Base-by-base conservation (phyloP, 768 basidiomycete genomes). In the Phaffia australis region DNA sequence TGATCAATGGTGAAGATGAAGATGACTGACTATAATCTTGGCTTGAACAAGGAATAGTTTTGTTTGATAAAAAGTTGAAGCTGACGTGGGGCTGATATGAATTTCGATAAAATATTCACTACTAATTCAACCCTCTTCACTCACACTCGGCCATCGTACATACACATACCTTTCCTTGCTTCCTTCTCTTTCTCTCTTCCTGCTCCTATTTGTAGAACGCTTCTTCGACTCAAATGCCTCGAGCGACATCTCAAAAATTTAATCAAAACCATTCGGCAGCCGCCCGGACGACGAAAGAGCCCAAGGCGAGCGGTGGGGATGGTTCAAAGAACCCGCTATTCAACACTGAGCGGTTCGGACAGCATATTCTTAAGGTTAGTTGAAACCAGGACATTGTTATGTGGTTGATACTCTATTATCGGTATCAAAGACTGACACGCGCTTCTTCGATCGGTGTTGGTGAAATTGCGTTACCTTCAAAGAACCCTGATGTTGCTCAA, bases 321-420 rank as follows among this genome's bases (percentile, higher is more conserved):
- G 78, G 79, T 63, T 60, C 60, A 27, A 83, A 84, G n/a, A 91
- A 90, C 73, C 90, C 90, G 0, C 86, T 92, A 67, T 77, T 77
- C 81, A 93, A 95, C 74, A 95, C 92, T 3, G 88, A 89, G 74
- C 82, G 88, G 71, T 97, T 95, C 71, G 94, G 95, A 25, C 94
- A 98, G 76, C 94, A 99, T 79, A 98, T 99, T 71, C 81, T 98
- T 68, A 97, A 94, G 78, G 67, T 69, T 11, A 98, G 91, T 76
- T 42, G 35, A 11, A 42, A 42, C 35, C 87, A 42, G 35, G 35
- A 42, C 4, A 89, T 5, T 82, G 85, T 66, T 87, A 90, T 46
- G 90, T 90, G 6, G 89, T 94, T 80, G 86, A 85, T 90, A 94
- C 73, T 70, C 79, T 73, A 30, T 19, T 27, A 25, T 14, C 32